A percentile compares a stretch with the other conserved stretches of the same genome.
phyloP scores from a whole-genome alignment of 441 rosid species.

The Biscutella laevigata region DNA sequence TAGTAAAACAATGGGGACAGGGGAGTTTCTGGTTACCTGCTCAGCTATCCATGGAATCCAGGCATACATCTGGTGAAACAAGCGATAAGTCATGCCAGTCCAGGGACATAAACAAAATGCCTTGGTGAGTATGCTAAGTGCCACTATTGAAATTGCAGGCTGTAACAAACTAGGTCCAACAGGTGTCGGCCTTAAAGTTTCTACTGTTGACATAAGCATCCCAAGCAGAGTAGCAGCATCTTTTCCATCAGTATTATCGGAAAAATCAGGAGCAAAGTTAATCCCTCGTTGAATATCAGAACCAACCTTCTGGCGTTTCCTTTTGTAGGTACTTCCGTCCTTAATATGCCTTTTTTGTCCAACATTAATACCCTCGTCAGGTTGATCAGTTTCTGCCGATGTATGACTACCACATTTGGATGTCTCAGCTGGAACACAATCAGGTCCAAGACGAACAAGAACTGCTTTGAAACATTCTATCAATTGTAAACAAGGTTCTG shows the following conservation, averaged over 20 bases:
- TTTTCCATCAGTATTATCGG: conserved; percentile 42
- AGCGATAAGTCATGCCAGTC: conserved; percentile 43
- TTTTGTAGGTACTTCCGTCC: conserved; percentile 31
- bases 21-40: conserved; percentile 39
- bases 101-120: conserved; percentile 59
- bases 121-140: conserved; percentile 82
- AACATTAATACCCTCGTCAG: conserved; percentile 32
- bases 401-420: conserved; percentile 25
- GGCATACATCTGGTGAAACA: conserved; percentile 50
- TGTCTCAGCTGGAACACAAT: conserved; percentile 39
- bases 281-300: conserved; percentile 30
- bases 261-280: conserved; percentile 30
- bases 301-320: conserved; percentile 69
- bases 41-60: conserved; percentile 91
- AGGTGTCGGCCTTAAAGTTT: conserved; percentile 46
- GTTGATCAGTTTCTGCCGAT: conserved; percentile 27
- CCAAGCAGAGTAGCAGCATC: conserved; percentile 43
- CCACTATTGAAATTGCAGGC: conserved; percentile 54
- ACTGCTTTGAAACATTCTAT: conserved; percentile 69
- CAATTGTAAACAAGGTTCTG: conserved; percentile 66
- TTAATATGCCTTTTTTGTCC: conserved; percentile 59
- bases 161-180: conserved; percentile 35
- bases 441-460: conserved; percentile 51
- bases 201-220: conserved; percentile 52
- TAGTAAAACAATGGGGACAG: conserved; percentile 18